Conservation (phyloP, 345 rosid species). For the Populus davidiana region DNA sequence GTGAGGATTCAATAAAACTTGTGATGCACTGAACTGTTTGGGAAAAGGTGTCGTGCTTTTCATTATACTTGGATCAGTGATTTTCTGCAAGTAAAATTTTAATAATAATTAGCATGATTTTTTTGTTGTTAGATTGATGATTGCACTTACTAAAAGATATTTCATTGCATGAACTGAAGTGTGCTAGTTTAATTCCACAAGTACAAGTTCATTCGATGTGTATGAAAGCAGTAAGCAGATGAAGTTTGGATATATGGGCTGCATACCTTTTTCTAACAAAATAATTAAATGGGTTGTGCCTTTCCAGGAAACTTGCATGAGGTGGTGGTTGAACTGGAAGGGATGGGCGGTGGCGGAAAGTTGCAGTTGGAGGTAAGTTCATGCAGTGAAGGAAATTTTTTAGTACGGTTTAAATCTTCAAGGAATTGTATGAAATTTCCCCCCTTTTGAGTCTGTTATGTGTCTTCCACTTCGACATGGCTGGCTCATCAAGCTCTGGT, state of each 20-base stretch:
- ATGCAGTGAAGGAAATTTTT: slow-evolving; percentile 12
- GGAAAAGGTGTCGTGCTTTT: neutral
- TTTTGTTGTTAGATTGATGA: neutral
- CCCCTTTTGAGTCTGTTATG: neutral
- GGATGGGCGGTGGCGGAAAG: slow-evolving; percentile 97
- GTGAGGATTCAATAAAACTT: slow-evolving; percentile 41
- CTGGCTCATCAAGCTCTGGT: neutral
- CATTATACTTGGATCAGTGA: neutral
- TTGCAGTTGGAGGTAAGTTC: slow-evolving; percentile 72
- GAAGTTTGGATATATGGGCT: neutral
- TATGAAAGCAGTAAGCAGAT: neutral
- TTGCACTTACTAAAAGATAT: neutral
- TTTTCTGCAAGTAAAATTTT: neutral
- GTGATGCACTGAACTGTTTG: neutral
- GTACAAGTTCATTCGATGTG: neutral
- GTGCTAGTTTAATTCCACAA: neutral
- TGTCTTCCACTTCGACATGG: neutral
- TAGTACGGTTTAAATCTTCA: neutral
- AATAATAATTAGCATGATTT: neutral
- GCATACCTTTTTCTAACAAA: neutral
- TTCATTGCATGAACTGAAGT: neutral
- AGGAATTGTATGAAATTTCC: neutral
- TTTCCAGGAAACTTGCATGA: slow-evolving; percentile 64
- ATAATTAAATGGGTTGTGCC: slow-evolving; percentile 9
- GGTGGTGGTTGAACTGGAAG: slow-evolving; percentile 76